A percentile compares a stretch with the other conserved stretches of the same genome.
Evolutionary conservation across 768 basidiomycete genomes (phyloP).

Genomic region (Terana coerulea): DNA sequence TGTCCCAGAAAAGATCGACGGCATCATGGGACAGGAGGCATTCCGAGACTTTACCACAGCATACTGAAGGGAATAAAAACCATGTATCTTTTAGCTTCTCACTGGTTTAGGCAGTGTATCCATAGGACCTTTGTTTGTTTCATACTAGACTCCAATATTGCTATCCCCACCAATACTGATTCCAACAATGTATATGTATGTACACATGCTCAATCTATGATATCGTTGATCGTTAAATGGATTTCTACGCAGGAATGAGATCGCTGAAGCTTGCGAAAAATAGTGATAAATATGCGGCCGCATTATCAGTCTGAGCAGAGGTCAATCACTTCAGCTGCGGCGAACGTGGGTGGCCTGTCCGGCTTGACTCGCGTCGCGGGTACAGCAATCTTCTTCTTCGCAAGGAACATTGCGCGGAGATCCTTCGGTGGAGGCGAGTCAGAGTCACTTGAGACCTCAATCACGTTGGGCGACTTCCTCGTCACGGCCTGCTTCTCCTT

Average conservation of each 20-base stretch:
- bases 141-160: not conserved
- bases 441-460: slow-evolving; percentile 39
- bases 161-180: not conserved
- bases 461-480: slow-evolving; percentile 18
- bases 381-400: not conserved
- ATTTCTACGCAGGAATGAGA: no score
- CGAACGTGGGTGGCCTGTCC: not conserved
- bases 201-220: slow-evolving; percentile 2
- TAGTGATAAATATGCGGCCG: not conserved
- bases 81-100: slow-evolving; percentile 2
- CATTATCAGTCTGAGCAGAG: slow-evolving; percentile 28
- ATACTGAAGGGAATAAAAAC: slow-evolving; percentile 13
- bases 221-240: no score
- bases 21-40: slow-evolving; percentile 26
- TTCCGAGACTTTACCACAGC: slow-evolving; percentile 29
- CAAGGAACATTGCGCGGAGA: not conserved
- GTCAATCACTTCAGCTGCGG: slow-evolving; percentile 35
- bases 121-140: not conserved
- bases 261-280: no score
- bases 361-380: not conserved
- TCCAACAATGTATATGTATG: not conserved
- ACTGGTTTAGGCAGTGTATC: slow-evolving; percentile 4
- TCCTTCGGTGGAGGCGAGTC: slow-evolving; percentile 18
- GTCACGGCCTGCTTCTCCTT: not conserved
- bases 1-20: slow-evolving; percentile 20